Evolutionary conservation across 805 yeast genomes (phyloP).

Genomic region (Dipodascopsis uninucleata): DNA sequence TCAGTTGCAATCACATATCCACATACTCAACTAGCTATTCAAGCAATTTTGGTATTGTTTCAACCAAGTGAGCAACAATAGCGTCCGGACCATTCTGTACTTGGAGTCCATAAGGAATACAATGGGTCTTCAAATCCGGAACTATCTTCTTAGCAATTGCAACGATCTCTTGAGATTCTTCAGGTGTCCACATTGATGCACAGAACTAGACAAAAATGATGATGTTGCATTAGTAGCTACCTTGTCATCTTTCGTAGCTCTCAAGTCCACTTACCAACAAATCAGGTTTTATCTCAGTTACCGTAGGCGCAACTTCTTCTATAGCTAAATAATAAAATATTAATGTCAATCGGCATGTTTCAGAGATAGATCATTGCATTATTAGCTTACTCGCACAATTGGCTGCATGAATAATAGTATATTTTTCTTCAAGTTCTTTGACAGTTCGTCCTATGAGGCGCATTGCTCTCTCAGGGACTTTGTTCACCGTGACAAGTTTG

Average conservation of each 20-base stretch:
- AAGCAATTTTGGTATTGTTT: no score
- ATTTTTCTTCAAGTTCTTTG: not conserved
- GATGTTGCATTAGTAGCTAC: no score
- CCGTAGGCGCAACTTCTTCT: constrained; percentile 3
- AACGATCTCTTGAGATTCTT: constrained; percentile 1
- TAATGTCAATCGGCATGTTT: not conserved
- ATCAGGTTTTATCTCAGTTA: constrained; percentile 5
- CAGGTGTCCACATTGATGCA: constrained; percentile 8
- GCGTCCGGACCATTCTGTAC: constrained; percentile 4
- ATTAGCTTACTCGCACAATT: constrained; percentile 1
- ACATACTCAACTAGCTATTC: no score
- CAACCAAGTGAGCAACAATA: constrained; percentile 2
- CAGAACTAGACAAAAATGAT: constrained; percentile 6
- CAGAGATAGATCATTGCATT: not conserved
- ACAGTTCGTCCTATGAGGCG: constrained; percentile 3
- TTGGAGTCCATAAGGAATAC: constrained; percentile 7
- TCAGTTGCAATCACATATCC: no score
- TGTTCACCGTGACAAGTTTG: constrained; percentile 24
- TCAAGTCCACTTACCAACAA: constrained; percentile 2
- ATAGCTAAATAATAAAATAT: not conserved
- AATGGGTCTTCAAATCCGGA: not conserved
- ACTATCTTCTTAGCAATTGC: constrained; percentile 1
- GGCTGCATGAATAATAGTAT: constrained; percentile 6
- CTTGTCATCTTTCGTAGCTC: no score
- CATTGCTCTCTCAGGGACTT: constrained; percentile 7